A percentile compares a stretch with the other conserved stretches of the same genome.
Evolutionary conservation across 202 grass and related monocot genomes (phyloP).

Genomic region (Dendrocalamus latiflorus): DNA sequence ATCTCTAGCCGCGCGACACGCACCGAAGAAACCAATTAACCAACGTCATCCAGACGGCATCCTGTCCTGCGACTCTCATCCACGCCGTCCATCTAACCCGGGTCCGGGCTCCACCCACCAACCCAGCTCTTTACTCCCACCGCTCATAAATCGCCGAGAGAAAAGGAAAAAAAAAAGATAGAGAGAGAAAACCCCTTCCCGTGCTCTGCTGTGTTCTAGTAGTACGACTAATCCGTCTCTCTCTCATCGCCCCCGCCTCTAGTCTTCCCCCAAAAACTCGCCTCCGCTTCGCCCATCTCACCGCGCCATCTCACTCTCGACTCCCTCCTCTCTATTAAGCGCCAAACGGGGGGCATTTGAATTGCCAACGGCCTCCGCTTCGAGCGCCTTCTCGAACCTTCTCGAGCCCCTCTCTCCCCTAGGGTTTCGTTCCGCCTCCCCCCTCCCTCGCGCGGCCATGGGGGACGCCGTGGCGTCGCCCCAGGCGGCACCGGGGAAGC

Average conservation of each 20-base stretch:
- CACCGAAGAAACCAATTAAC: not conserved
- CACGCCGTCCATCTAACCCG: constrained; percentile 21
- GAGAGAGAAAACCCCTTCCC: not conserved
- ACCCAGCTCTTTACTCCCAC: not conserved
- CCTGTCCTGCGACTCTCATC: not conserved
- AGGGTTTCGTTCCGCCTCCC: constrained; percentile 47
- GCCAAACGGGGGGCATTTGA: constrained; percentile 66
- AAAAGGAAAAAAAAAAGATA: not conserved
- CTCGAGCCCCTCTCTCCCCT: constrained; percentile 22
- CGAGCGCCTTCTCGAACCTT: constrained; percentile 32
- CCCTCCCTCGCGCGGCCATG: constrained; percentile 31
- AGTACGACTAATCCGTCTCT: constrained; percentile 1
- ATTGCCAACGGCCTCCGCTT: constrained; percentile 24
- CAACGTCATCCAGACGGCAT: not conserved
- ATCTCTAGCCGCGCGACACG: not conserved
- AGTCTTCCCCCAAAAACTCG: constrained; percentile 28
- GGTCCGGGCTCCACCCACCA: constrained; percentile 2
- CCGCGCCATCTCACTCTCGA: constrained; percentile 53
- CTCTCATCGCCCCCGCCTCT: constrained; percentile 11
- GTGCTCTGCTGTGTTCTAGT: constrained; percentile 35
- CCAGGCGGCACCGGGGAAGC: constrained; percentile 30
- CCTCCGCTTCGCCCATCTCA: constrained; percentile 42
- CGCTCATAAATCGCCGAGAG: not conserved
- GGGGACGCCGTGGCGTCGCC: constrained; percentile 46
- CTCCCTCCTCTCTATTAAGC: constrained; percentile 38